Conservation (phyloP, 2,329 filamentous ascomycete genomes). For the Fusarium nurragi region DNA sequence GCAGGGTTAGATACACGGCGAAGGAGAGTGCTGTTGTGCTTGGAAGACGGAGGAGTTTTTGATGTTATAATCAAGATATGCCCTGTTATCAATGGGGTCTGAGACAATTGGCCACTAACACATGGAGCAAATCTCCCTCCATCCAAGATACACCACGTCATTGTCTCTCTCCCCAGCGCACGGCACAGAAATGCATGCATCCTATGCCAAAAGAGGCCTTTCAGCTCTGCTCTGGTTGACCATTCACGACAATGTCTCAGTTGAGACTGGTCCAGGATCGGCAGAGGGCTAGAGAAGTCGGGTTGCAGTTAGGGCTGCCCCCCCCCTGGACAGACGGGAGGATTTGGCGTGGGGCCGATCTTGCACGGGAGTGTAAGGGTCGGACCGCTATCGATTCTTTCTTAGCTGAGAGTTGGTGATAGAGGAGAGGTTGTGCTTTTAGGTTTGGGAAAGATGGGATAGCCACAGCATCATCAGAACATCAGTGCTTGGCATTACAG, state of each 20-base stretch:
- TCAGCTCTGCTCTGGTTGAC: slow-evolving; percentile 18
- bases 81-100: background rate
- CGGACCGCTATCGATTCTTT: slow-evolving; percentile 10
- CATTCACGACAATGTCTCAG: slow-evolving; percentile 26
- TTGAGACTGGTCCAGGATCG: slow-evolving; percentile 2
- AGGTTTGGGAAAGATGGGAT: background rate
- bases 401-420: background rate
- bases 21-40: background rate
- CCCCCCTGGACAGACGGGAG: background rate
- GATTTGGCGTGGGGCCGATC: background rate
- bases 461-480: background rate
- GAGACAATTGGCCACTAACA: background rate
- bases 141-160: slow-evolving; percentile 26
- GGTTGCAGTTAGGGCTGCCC: background rate
- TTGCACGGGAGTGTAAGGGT: background rate
- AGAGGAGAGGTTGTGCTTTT: background rate
- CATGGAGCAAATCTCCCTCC: background rate
- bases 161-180: background rate
- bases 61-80: background rate
- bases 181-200: slow-evolving; percentile 1
- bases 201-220: slow-evolving; percentile 28
- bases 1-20: background rate
- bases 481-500: background rate
- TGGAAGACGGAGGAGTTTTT: background rate
- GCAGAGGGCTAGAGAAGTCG: background rate